Percentiles rank a stretch among this genome's conserved stretches.
phyloP scores from a whole-genome alignment of 1,284 basidiomycete genomes.

The Microbotryum violaceum region DNA sequence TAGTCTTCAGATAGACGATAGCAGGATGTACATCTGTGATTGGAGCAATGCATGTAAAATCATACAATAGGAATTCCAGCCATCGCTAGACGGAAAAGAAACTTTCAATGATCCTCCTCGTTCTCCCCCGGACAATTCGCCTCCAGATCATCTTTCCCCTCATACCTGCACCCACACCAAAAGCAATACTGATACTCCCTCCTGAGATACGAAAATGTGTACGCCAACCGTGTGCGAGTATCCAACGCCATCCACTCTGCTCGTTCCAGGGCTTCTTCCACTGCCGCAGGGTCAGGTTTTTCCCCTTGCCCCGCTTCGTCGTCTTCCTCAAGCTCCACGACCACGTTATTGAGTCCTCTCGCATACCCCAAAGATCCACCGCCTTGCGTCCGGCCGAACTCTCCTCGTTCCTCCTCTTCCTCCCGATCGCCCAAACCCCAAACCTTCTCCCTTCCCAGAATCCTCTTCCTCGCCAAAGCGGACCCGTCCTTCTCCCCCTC shows the following conservation, averaged over 20 bases:
- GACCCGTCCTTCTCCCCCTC: slow-evolving; percentile 19
- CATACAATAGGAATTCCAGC: not conserved
- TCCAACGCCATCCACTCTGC: slow-evolving; percentile 24
- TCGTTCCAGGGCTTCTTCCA: slow-evolving; percentile 6
- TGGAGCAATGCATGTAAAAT: not conserved
- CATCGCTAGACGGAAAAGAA: slow-evolving; percentile 4
- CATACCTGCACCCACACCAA: slow-evolving; percentile 74
- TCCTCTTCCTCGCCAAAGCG: slow-evolving; percentile 2
- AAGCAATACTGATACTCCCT: slow-evolving; percentile 57
- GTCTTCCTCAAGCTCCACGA: slow-evolving; percentile 19
- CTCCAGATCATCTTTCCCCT: slow-evolving; percentile 54
- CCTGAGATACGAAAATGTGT: slow-evolving; percentile 65
- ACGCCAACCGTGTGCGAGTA: slow-evolving; percentile 57
- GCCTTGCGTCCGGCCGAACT: slow-evolving; percentile 5
- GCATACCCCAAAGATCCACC: slow-evolving; percentile 17
- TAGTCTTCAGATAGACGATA: no score
- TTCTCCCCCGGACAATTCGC: slow-evolving; percentile 62
- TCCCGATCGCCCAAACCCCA: slow-evolving; percentile 14
- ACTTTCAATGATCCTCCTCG: slow-evolving; percentile 58
- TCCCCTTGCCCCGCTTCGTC: slow-evolving; percentile 12
- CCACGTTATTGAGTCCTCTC: slow-evolving; percentile 19
- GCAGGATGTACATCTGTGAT: not conserved
- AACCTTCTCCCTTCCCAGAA: slow-evolving; percentile 9
- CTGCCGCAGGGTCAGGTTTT: not conserved
- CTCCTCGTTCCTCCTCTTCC: slow-evolving; percentile 9